phyloP scores from a whole-genome alignment of 108 stramenopile species.

The Conticribra guillardii region DNA sequence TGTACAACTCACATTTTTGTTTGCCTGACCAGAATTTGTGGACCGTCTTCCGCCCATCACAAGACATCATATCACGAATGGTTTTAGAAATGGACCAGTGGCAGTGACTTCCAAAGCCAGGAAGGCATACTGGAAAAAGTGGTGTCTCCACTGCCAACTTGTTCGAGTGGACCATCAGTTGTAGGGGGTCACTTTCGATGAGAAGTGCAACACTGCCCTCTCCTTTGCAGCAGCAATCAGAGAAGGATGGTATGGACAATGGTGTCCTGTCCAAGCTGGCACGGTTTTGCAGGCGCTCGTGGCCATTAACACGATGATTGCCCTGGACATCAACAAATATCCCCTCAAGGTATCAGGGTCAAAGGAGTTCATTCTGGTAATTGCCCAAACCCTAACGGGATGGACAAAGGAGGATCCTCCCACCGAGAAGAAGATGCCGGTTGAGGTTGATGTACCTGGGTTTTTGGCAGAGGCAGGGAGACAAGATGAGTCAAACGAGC shows the following conservation, averaged over 20 bases:
- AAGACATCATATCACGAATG: not conserved
- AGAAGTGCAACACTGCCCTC: not conserved
- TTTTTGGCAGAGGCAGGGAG: not conserved
- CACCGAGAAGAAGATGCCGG: slow-evolving; percentile 2
- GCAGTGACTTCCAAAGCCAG: slow-evolving; percentile 1
- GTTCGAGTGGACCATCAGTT: slow-evolving; percentile 10
- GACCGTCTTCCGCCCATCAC: slow-evolving; percentile 6
- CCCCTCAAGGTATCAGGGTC: not conserved
- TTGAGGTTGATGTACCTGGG: slow-evolving; percentile 15
- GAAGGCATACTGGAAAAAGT: slow-evolving; percentile 3
- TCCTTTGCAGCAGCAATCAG: not conserved
- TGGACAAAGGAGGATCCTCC: not conserved
- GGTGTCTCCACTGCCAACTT: not conserved
- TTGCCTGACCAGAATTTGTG: slow-evolving; percentile 2
- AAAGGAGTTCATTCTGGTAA: not conserved
- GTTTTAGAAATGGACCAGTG: not conserved
- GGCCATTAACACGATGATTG: slow-evolving; percentile 8
- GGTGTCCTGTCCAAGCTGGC: not conserved
- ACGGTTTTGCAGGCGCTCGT: slow-evolving; percentile 5
- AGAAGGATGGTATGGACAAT: not conserved
- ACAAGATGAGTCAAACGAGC: not conserved
- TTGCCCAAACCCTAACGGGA: slow-evolving; percentile 2
- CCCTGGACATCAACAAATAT: not conserved
- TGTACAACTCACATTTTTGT: not conserved
- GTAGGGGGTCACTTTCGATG: not conserved